Conservation (phyloP, 2,329 filamentous ascomycete species). For the Davidsoniella eucalypti region DNA sequence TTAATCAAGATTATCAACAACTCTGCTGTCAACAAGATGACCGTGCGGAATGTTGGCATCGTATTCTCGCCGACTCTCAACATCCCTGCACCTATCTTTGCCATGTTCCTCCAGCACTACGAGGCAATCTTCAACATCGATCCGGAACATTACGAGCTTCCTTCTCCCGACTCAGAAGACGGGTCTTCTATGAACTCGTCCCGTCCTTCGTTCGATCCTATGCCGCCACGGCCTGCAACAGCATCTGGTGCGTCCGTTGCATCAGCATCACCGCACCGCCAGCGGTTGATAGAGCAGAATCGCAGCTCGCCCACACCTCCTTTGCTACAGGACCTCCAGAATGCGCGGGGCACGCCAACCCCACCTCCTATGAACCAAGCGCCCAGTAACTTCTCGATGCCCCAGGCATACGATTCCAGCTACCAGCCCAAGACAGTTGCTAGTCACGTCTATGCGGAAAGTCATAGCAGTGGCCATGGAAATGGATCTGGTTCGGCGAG, state of each 20-base stretch:
- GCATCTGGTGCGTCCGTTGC: constrained; percentile 26
- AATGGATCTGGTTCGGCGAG: neutral
- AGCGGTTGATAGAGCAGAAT: constrained; percentile 26
- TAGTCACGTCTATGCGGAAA: constrained; percentile 23
- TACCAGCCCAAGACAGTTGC: neutral
- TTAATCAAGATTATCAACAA: constrained; percentile 87
- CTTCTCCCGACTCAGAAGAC: constrained; percentile 26
- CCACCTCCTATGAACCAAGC: constrained; percentile 18
- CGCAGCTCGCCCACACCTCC: constrained; percentile 34
- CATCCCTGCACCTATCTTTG: constrained; percentile 87
- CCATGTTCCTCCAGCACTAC: constrained; percentile 83
- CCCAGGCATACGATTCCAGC: neutral
- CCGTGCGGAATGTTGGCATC: constrained; percentile 88
- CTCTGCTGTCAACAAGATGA: constrained; percentile 90
- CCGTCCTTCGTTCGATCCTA: constrained; percentile 10
- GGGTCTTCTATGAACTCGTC: constrained; percentile 6
- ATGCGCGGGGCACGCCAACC: constrained; percentile 26
- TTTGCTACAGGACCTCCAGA: constrained; percentile 20
- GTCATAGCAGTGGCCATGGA: constrained; percentile 18
- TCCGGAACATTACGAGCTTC: constrained; percentile 46
- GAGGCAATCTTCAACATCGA: constrained; percentile 64
- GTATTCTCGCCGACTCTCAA: constrained; percentile 96
- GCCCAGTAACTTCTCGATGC: constrained; percentile 12
- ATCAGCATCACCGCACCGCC: constrained; percentile 34
- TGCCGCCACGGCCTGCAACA: constrained; percentile 32